A percentile compares a stretch with the other conserved stretches of the same genome.
Evolutionary conservation across 371 early-diverging fungal genomes (phyloP).

Genomic region (Batkoa obscura): DNA sequence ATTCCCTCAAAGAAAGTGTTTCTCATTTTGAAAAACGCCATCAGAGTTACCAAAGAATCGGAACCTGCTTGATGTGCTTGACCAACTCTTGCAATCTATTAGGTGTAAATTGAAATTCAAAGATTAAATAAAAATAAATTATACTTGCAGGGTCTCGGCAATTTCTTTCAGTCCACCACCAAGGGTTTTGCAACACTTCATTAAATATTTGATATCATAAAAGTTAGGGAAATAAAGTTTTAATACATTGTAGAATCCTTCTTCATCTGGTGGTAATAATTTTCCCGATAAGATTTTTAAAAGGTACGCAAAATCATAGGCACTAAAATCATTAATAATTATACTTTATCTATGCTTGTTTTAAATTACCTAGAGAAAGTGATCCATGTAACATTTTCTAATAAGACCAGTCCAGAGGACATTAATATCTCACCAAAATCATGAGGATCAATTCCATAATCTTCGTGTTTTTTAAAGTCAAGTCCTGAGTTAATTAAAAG

Average conservation of each 20-base stretch:
- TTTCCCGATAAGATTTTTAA: constrained; percentile 89
- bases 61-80: constrained; percentile 99
- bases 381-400: constrained; percentile 91
- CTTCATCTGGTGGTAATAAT: constrained; percentile 81
- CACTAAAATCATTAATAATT: constrained; percentile 24
- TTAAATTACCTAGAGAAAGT: constrained; percentile 84
- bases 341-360: neutral
- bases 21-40: constrained; percentile 93
- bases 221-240: constrained; percentile 90
- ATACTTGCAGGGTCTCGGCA: constrained; percentile 87
- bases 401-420: constrained; percentile 89
- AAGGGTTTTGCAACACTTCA: constrained; percentile 88
- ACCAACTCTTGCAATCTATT: constrained; percentile 75
- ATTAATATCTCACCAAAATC: constrained; percentile 97
- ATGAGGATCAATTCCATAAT: constrained; percentile 92
- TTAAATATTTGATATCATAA: constrained; percentile 97
- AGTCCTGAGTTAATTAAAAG: constrained; percentile 92
- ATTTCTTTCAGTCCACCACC: constrained; percentile 99
- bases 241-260: constrained; percentile 88
- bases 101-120: neutral
- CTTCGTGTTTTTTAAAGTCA: constrained; percentile 94
- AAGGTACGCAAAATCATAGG: constrained; percentile 99
- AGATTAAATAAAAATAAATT: neutral
- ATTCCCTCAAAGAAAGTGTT: constrained; percentile 84
- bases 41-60: constrained; percentile 90